Conservation (phyloP, 1,284 basidiomycete species). For the Leucoagaricus sp. region DNA sequence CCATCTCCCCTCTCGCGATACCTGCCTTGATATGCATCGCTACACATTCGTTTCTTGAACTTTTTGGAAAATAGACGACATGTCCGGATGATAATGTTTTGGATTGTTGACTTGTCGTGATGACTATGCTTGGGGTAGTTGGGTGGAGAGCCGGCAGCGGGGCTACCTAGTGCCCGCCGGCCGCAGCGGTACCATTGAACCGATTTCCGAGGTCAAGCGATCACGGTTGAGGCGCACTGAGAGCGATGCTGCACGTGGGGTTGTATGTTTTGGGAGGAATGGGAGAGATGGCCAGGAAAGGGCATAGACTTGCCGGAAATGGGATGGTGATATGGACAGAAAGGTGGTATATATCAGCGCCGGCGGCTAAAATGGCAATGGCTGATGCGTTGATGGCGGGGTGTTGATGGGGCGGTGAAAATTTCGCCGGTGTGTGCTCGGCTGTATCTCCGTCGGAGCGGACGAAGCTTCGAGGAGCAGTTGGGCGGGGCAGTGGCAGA, state of each 20-base stretch:
- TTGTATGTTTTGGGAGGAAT: no score
- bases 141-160: no score
- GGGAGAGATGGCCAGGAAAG: not conserved
- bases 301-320: conserved; percentile 11
- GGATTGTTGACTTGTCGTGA: no score
- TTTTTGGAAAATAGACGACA: no score
- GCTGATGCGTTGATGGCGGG: not conserved
- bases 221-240: not conserved
- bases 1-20: not conserved
- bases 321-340: not conserved
- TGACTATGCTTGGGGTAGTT: no score
- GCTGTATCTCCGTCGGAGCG: not conserved
- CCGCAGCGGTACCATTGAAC: no score
- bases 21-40: no score
- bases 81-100: no score
- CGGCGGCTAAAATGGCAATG: not conserved
- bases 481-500: no score
- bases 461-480: no score
- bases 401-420: not conserved
- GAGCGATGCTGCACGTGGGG: not conserved
- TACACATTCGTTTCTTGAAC: not conserved
- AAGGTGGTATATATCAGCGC: not conserved
- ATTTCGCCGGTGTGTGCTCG: not conserved
- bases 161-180: no score
- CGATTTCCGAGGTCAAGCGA: no score